Conservation (phyloP, 108 stramenopile genomes). For the Cylindrotheca closterium region DNA sequence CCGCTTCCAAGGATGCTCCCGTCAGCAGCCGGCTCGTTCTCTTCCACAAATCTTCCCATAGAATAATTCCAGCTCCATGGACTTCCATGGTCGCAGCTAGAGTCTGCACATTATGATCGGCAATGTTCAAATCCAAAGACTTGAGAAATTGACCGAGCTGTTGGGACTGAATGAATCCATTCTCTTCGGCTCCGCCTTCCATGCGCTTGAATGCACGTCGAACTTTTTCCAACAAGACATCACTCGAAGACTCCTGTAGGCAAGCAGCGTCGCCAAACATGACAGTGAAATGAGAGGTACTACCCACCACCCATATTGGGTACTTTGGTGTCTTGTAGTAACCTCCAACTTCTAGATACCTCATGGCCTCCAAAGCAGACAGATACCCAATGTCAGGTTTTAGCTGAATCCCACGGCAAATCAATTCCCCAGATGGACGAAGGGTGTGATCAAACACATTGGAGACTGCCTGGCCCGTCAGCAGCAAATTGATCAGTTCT, state of each 20-base stretch:
- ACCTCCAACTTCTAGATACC: conserved; percentile 79
- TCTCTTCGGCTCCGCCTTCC: conserved; percentile 62
- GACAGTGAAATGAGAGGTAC: conserved; percentile 80
- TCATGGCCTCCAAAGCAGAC: conserved; percentile 70
- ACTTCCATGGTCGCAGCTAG: conserved; percentile 67
- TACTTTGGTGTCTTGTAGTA: conserved; percentile 78
- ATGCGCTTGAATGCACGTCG: conserved; percentile 74
- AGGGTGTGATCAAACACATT: conserved; percentile 86
- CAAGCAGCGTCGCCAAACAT: conserved; percentile 69
- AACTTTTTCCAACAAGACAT: conserved; percentile 68
- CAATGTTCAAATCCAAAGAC: conserved; percentile 46
- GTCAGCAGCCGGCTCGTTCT: conserved; percentile 50
- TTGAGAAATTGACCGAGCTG: conserved; percentile 50
- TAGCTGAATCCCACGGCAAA: conserved; percentile 71
- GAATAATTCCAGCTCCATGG: conserved; percentile 69
- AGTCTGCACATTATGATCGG: conserved; percentile 44
- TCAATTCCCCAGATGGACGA: conserved; percentile 56
- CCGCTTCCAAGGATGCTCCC: conserved; percentile 56
- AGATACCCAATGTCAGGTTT: conserved; percentile 84
- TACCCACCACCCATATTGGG: conserved; percentile 88
- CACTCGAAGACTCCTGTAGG: conserved; percentile 63
- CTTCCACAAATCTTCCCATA: conserved; percentile 86
- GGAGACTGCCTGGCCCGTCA: conserved; percentile 75
- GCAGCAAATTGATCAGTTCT: conserved; percentile 84
- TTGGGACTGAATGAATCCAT: conserved; percentile 63